phyloP scores from a whole-genome alignment of 139 green algal species.

The Trebouxia sp. region DNA sequence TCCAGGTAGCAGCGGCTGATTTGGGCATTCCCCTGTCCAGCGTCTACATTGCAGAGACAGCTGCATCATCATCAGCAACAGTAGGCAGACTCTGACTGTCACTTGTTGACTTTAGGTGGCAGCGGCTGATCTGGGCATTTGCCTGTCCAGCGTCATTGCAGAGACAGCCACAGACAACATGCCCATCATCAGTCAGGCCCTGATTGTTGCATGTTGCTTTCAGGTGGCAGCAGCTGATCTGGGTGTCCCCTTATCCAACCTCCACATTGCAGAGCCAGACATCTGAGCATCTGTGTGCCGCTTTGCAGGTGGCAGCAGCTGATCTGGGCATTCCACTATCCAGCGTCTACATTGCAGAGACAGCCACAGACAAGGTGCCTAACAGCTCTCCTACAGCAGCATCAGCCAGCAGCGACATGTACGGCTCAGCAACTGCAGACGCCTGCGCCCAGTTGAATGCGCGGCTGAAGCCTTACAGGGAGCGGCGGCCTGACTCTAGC shows the following conservation, averaged over 20 bases:
- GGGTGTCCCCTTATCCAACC: constrained; percentile 65
- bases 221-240: constrained; percentile 71
- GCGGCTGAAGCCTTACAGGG: constrained; percentile 69
- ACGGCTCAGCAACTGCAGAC: constrained; percentile 86
- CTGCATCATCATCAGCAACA: no score
- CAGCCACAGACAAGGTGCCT: constrained; percentile 96
- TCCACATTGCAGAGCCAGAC: constrained; percentile 90
- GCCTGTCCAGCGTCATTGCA: no score
- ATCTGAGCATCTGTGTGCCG: constrained; percentile 47
- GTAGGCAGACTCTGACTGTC: no score
- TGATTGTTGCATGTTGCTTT: constrained; percentile 55
- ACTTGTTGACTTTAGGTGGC: no score
- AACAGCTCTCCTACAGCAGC: constrained; percentile 94
- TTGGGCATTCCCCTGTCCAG: constrained; percentile 73
- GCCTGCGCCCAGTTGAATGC: constrained; percentile 86
- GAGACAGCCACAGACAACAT: constrained; percentile 97
- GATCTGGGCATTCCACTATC: constrained; percentile 74
- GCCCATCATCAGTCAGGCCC: constrained; percentile 48
- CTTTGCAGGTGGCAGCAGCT: constrained; percentile 73
- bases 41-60: constrained; percentile 96
- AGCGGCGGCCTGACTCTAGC: constrained; percentile 33
- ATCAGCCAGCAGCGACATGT: constrained; percentile 90
- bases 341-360: constrained; percentile 91
- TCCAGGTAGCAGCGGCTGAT: constrained; percentile 72
- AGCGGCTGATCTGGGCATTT: no score